Evolutionary conservation across 1,139 yeast genomes (phyloP).

Genomic region (Candida sanyaensis): DNA sequence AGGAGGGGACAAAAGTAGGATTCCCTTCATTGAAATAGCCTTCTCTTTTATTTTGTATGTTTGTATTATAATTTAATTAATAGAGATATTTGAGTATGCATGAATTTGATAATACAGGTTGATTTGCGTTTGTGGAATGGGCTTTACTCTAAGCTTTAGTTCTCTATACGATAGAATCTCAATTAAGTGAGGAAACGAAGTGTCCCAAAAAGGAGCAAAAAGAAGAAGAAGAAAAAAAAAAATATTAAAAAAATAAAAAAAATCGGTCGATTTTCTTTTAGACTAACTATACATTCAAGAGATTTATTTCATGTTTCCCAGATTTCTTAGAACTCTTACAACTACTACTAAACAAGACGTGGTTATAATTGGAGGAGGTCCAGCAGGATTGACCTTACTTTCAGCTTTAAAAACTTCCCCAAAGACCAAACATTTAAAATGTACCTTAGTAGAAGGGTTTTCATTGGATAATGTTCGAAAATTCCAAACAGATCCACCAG

Average conservation of each 20-base stretch:
- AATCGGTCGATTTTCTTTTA: not conserved
- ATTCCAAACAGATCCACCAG: conserved; percentile 59
- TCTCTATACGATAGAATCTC: not conserved
- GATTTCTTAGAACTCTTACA: conserved; percentile 10
- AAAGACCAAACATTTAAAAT: conserved; percentile 55
- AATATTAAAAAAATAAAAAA: not conserved
- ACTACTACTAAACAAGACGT: conserved; percentile 54
- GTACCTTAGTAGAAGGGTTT: conserved; percentile 76
- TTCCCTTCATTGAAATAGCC: no score
- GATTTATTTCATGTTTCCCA: conserved; percentile 1
- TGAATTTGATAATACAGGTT: no score
- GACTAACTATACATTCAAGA: not conserved
- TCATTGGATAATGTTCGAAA: conserved; percentile 53
- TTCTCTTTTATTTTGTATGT: not conserved
- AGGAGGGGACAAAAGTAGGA: not conserved
- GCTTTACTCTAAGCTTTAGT: not conserved
- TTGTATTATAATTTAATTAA: conserved; percentile 3
- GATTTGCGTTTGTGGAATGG: not conserved
- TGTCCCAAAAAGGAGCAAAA: not conserved
- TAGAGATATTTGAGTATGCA: not conserved
- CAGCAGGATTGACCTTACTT: conserved; percentile 89
- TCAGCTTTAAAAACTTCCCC: conserved; percentile 75
- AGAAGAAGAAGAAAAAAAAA: not conserved
- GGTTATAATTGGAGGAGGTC: conserved; percentile 95
- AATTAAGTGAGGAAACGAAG: no score